A percentile compares a stretch with the other conserved stretches of the same genome.
Conservation (phyloP, 441 rosid genomes). For the Adansonia rubrostipa region DNA sequence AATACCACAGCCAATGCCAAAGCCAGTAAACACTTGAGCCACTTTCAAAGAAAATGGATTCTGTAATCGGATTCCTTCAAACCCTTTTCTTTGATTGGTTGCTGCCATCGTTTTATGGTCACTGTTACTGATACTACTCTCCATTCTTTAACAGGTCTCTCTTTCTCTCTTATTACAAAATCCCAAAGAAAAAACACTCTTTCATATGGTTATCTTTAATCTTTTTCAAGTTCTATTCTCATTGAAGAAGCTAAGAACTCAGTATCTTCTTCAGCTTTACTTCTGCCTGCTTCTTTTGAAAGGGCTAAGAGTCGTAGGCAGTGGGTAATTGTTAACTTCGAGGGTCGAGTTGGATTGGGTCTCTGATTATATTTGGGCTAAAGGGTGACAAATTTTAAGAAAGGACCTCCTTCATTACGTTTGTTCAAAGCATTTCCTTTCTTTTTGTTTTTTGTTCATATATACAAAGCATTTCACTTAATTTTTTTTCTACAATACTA, state of each 20-base stretch:
- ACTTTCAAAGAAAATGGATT: conserved; percentile 91
- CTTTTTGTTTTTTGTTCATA: too few relatives aligned
- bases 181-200: not conserved
- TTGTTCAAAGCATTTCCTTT: too few relatives aligned
- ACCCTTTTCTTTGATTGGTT: conserved; percentile 44
- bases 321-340: too few relatives aligned
- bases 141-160: conserved; percentile 42
- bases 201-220: not conserved
- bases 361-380: not conserved
- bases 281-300: not conserved
- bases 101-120: conserved; percentile 39
- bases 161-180: not conserved
- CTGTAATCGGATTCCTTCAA: conserved; percentile 55
- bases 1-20: conserved; percentile 90
- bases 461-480: too few relatives aligned
- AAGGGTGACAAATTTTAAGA: too few relatives aligned
- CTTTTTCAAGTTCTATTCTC: not conserved
- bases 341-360: not conserved
- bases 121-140: conserved; percentile 26
- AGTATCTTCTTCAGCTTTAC: not conserved
- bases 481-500: too few relatives aligned
- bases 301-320: not conserved
- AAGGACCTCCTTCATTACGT: too few relatives aligned
- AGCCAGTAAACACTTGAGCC: conserved; percentile 87
- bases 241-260: not conserved